Evolutionary conservation across 176 grass and related monocot species (phyloP).

Genomic region (Avena insularis): DNA sequence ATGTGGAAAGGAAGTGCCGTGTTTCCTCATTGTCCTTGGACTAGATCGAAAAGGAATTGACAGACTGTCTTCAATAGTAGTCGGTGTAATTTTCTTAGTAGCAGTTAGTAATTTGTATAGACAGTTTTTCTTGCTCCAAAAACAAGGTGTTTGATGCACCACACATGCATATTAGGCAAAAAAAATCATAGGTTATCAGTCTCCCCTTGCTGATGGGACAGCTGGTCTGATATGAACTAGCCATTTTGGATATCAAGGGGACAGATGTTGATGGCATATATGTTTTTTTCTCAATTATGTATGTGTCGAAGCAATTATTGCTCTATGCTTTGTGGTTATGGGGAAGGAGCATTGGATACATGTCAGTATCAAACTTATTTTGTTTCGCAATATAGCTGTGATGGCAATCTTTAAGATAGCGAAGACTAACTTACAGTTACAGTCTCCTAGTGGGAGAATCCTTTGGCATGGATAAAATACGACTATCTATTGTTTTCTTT

Average conservation of each 20-base stretch:
- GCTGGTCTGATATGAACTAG: constrained; percentile 3
- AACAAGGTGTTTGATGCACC: background rate
- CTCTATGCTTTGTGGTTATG: background rate
- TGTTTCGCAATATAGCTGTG: background rate
- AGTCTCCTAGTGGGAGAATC: background rate
- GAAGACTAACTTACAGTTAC: constrained; percentile 3
- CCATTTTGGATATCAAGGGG: background rate
- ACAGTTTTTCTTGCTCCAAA: constrained; percentile 2
- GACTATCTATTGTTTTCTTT: constrained; percentile 24
- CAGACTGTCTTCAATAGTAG: background rate
- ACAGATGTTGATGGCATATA: background rate
- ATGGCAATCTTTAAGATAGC: background rate
- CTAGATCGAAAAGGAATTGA: background rate
- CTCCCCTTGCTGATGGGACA: background rate
- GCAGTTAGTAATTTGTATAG: background rate
- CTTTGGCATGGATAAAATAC: background rate
- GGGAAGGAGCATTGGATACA: background rate
- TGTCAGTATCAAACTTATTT: background rate
- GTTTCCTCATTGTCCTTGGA: no score
- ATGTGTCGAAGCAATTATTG: background rate
- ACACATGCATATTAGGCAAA: background rate
- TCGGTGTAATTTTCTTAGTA: background rate
- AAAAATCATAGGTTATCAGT: background rate
- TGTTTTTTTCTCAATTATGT: background rate
- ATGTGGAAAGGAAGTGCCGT: background rate